These are phyloP conservation scores for Nepenthes gracilis DNA, from an alignment of 148 eudicot genomes.

Conservation along the genomic window DNA sequence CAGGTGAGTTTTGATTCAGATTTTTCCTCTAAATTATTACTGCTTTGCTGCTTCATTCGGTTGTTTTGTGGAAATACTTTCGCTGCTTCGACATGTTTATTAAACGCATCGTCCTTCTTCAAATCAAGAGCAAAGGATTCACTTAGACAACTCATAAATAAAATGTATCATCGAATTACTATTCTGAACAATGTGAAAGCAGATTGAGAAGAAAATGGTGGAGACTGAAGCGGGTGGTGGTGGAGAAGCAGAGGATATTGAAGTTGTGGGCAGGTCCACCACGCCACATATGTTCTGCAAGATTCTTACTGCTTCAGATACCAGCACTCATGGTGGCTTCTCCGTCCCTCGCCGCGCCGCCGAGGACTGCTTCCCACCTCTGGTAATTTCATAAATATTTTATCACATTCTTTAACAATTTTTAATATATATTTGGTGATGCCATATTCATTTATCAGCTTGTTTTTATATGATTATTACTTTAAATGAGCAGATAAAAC, in stretches of 20 bases:
- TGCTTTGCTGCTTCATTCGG: neutral
- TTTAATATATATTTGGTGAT: neutral
- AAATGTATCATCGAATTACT: too few species aligned
- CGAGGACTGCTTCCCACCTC: conserved; percentile 95
- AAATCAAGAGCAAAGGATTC: too few species aligned
- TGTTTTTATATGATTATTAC: too few species aligned
- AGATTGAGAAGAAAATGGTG: conserved; percentile 69
- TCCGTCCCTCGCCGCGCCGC: conserved; percentile 99
- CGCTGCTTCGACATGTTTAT: neutral
- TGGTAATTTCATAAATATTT: conserved; percentile 29
- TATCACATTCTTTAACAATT: neutral
- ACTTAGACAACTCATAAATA: too few species aligned
- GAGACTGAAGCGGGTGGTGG: conserved; percentile 41
- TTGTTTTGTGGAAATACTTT: neutral
- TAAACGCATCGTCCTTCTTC: neutral
- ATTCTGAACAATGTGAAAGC: neutral
- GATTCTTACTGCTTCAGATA: conserved; percentile 95
- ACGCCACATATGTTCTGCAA: conserved; percentile 99
- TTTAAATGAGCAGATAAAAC: too few species aligned
- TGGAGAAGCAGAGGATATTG: conserved; percentile 52
- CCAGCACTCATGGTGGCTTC: conserved; percentile 98
- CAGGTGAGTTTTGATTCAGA: conserved; percentile 34
- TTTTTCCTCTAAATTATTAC: neutral
- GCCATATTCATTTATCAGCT: too few species aligned
- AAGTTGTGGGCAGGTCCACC: conserved; percentile 40